A percentile compares a stretch with the other conserved stretches of the same genome.
phyloP scores from a whole-genome alignment of 441 rosid species.

The Flueggea neowawraea region DNA sequence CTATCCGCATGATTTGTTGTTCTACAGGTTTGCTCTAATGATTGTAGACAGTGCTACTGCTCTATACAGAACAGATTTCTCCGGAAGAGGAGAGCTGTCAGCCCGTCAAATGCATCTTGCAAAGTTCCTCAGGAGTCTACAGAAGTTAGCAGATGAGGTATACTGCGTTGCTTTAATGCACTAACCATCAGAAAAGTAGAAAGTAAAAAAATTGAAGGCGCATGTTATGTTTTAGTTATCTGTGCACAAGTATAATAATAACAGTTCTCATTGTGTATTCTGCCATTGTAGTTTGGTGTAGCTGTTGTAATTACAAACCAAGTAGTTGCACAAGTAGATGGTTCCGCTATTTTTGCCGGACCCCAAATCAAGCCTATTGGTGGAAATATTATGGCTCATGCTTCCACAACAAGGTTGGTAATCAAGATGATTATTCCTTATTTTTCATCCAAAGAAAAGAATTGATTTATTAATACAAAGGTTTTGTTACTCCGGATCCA shows the following conservation, averaged over 20 bases:
- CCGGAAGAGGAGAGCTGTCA: slow-evolving; percentile 93
- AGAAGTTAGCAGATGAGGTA: slow-evolving; percentile 97
- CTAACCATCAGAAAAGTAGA: too few relatives aligned
- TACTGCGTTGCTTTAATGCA: too few relatives aligned
- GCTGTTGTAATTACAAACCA: slow-evolving; percentile 95
- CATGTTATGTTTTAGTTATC: too few relatives aligned
- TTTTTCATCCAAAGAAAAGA: background rate
- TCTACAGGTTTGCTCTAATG: slow-evolving; percentile 88
- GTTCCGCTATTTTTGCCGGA: slow-evolving; percentile 93
- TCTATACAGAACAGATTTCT: slow-evolving; percentile 90
- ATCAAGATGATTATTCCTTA: background rate
- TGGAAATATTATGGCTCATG: slow-evolving; percentile 98
- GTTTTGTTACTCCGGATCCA: too few relatives aligned
- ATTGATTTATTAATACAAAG: too few relatives aligned
- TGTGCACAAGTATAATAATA: too few relatives aligned
- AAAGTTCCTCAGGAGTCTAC: slow-evolving; percentile 89
- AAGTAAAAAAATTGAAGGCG: too few relatives aligned
- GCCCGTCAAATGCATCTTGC: slow-evolving; percentile 99
- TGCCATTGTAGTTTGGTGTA: slow-evolving; percentile 68
- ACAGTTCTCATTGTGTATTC: background rate
- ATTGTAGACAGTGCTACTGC: slow-evolving; percentile 97
- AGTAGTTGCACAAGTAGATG: slow-evolving; percentile 98
- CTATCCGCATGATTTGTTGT: background rate
- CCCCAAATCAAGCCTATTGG: slow-evolving; percentile 97
- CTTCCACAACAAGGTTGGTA: slow-evolving; percentile 88